These are phyloP conservation scores for Ustilago loliicola DNA, from an alignment of 1,284 basidiomycete species.

Conservation along the genomic window DNA sequence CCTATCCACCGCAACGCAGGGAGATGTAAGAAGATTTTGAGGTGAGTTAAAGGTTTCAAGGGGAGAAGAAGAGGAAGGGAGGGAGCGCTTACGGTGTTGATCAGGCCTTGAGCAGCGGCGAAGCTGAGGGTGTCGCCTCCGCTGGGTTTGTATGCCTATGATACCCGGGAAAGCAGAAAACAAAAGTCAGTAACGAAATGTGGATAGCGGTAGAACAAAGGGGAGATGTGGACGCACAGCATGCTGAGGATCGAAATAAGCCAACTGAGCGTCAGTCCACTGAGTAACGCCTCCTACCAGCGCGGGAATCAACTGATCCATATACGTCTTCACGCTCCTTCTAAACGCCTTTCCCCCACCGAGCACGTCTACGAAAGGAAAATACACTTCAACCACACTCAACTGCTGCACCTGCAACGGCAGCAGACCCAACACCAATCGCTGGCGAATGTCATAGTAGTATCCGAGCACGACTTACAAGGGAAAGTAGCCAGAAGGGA, in stretches of 20 bases:
- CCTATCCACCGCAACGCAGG: not conserved
- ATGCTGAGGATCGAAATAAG: constrained; percentile 28
- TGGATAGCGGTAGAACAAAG: not conserved
- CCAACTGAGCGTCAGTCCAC: constrained; percentile 20
- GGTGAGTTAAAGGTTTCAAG: too few species aligned
- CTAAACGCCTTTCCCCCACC: constrained; percentile 22
- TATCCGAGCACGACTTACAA: constrained; percentile 16
- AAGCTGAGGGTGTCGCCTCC: constrained; percentile 19
- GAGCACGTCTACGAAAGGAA: constrained; percentile 23
- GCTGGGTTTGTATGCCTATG: constrained; percentile 21
- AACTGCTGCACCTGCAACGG: constrained; percentile 29
- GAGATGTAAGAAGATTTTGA: too few species aligned
- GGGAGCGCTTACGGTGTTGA: constrained; percentile 13
- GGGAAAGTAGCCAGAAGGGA: constrained; percentile 25
- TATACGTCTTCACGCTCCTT: constrained; percentile 19
- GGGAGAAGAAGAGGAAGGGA: not conserved
- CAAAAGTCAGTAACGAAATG: not conserved
- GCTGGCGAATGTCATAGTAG: constrained; percentile 29
- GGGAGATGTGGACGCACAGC: constrained; percentile 10
- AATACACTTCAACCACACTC: constrained; percentile 17
- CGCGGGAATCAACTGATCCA: constrained; percentile 23
- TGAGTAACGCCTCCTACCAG: constrained; percentile 22
- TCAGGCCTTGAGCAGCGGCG: constrained; percentile 19
- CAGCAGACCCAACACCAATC: constrained; percentile 6
- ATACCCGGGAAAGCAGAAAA: not conserved